phyloP scores from a whole-genome alignment of 148 eudicot species.

The Rhododendron williamsianum region DNA sequence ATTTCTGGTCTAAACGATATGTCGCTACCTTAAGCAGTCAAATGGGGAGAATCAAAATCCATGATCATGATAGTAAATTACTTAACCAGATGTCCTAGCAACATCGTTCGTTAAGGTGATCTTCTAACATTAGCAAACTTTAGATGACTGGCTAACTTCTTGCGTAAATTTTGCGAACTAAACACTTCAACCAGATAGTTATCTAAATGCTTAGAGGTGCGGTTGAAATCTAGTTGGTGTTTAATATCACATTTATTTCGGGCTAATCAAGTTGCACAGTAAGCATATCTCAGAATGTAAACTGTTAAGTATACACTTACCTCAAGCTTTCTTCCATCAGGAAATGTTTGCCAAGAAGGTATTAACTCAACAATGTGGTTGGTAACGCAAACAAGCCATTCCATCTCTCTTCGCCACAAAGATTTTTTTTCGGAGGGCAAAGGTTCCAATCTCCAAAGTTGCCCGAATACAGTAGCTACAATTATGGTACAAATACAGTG shows the following conservation, averaged over 20 bases:
- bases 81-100: neutral
- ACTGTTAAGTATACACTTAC: slow-evolving; percentile 25
- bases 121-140: neutral
- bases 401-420: slow-evolving; percentile 96
- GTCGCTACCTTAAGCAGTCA: neutral
- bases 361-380: slow-evolving; percentile 88
- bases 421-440: slow-evolving; percentile 63
- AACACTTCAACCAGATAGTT: neutral
- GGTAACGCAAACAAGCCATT: slow-evolving; percentile 79
- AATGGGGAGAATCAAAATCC: neutral
- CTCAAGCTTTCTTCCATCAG: slow-evolving; percentile 94
- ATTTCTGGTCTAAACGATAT: neutral
- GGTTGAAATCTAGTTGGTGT: neutral
- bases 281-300: neutral
- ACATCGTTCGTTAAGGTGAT: neutral
- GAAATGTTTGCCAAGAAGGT: slow-evolving; percentile 88
- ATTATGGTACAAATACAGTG: neutral
- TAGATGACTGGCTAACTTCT: neutral
- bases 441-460: slow-evolving; percentile 95
- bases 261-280: neutral
- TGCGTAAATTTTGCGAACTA: neutral
- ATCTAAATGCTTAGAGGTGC: neutral
- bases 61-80: neutral
- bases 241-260: neutral
- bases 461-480: slow-evolving; percentile 82